phyloP scores from a whole-genome alignment of 2,329 filamentous ascomycete species.

The Herpotrichia juniperi region DNA sequence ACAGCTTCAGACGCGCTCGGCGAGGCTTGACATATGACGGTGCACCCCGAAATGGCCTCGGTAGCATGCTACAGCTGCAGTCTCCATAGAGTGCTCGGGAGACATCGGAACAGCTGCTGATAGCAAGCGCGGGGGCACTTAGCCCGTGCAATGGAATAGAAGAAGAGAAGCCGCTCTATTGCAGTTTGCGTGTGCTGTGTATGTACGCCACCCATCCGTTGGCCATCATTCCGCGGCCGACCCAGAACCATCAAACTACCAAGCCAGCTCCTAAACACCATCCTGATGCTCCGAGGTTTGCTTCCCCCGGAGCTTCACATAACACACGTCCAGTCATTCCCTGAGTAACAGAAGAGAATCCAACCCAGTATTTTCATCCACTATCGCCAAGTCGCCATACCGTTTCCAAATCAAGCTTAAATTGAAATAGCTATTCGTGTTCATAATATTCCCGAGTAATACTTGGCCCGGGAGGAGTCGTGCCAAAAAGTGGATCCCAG shows the following conservation, averaged over 20 bases:
- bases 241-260: constrained; percentile 16
- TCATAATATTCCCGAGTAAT: too few species aligned
- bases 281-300: constrained; percentile 9
- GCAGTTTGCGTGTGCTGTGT: constrained; percentile 25
- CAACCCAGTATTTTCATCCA: background rate
- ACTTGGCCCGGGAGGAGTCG: too few species aligned
- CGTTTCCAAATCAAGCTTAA: background rate
- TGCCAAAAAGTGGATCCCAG: too few species aligned
- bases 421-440: too few species aligned
- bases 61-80: constrained; percentile 13
- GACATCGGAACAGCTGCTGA: constrained; percentile 16
- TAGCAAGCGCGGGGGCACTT: constrained; percentile 9
- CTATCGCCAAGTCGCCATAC: constrained; percentile 2
- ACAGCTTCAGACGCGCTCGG: background rate
- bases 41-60: constrained; percentile 24
- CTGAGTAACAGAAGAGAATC: constrained; percentile 4
- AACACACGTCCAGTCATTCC: background rate
- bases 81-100: constrained; percentile 20
- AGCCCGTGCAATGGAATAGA: background rate
- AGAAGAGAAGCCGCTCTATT: constrained; percentile 7
- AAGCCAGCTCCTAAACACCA: constrained; percentile 32
- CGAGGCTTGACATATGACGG: constrained; percentile 18
- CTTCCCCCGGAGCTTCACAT: constrained; percentile 5
- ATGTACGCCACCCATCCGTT: constrained; percentile 31
- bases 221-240: constrained; percentile 41